phyloP scores from a whole-genome alignment of 805 yeast genomes.

The Phaffomyces opuntiae region DNA sequence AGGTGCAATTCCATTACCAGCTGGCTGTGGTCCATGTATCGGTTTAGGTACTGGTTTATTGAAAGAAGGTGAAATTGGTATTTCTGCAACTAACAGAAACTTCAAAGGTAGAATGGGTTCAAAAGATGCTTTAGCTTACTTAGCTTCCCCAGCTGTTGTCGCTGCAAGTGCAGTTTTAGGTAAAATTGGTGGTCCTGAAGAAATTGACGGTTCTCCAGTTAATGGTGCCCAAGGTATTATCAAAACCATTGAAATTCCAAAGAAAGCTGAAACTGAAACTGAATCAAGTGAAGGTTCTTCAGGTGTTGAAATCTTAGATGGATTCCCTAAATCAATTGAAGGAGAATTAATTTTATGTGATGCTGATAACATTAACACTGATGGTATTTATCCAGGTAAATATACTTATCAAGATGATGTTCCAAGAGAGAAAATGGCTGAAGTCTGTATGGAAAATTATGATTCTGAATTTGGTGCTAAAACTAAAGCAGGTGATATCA shows the following conservation, averaged over 20 bases:
- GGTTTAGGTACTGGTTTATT: constrained; percentile 93
- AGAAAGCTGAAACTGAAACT: constrained; percentile 17
- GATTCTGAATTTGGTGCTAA: constrained; percentile 81
- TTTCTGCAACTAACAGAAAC: constrained; percentile 96
- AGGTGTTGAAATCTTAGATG: constrained; percentile 70
- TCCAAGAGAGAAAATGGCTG: constrained; percentile 91
- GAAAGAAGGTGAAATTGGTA: constrained; percentile 96
- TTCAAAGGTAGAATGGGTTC: constrained; percentile 99
- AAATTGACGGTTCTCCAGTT: constrained; percentile 58
- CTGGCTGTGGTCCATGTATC: constrained; percentile 99
- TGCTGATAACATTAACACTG: constrained; percentile 95
- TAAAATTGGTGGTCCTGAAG: constrained; percentile 87
- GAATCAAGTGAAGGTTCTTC: constrained; percentile 26
- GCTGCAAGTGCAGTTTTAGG: constrained; percentile 98
- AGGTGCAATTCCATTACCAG: constrained; percentile 92
- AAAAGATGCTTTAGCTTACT: constrained; percentile 88
- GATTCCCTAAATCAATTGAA: constrained; percentile 81
- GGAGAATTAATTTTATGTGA: constrained; percentile 95
- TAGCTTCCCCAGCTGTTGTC: constrained; percentile 96
- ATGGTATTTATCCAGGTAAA: constrained; percentile 98
- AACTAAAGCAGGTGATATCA: constrained; percentile 82
- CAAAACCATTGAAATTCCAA: constrained; percentile 28
- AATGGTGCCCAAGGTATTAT: constrained; percentile 43
- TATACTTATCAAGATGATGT: constrained; percentile 98
- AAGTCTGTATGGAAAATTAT: constrained; percentile 98